Conservation (phyloP, 352 stramenopile species). For the Phytophthora idaei region DNA sequence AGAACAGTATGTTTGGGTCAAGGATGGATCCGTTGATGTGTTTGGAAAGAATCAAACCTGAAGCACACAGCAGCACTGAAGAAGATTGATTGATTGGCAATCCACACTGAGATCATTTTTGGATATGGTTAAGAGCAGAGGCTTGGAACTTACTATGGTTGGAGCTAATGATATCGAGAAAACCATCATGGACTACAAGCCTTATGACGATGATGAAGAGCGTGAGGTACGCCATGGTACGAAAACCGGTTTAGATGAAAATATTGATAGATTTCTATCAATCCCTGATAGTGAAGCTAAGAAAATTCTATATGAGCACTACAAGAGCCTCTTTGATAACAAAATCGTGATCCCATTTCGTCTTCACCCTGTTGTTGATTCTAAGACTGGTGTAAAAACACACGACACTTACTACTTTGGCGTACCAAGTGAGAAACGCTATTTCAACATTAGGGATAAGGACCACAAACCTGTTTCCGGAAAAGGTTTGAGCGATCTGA, state of each 20-base stretch:
- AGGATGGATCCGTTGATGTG: too few relatives aligned
- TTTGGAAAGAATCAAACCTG: too few relatives aligned
- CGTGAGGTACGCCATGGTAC: too few relatives aligned
- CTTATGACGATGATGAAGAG: too few relatives aligned
- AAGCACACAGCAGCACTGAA: neutral
- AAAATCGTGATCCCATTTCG: too few relatives aligned
- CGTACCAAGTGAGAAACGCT: too few relatives aligned
- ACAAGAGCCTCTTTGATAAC: too few relatives aligned
- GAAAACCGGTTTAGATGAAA: too few relatives aligned
- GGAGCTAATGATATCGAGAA: slow-evolving; percentile 9
- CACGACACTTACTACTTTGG: slow-evolving; percentile 3
- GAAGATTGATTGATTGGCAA: slow-evolving; percentile 14
- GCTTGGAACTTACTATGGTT: slow-evolving; percentile 9
- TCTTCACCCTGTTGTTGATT: neutral
- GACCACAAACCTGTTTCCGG: slow-evolving; percentile 17
- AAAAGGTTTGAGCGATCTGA: neutral
- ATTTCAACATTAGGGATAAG: slow-evolving; percentile 16
- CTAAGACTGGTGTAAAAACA: slow-evolving; percentile 14
- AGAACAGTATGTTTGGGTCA: too few relatives aligned
- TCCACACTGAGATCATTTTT: slow-evolving; percentile 13
- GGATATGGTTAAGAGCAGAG: slow-evolving; percentile 3
- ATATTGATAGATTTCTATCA: neutral
- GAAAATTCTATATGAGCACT: too few relatives aligned
- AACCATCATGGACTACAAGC: neutral
- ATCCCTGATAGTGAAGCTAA: slow-evolving; percentile 5